Percentiles rank a stretch among this genome's conserved stretches.
phyloP scores from a whole-genome alignment of 2,329 filamentous ascomycete genomes.

The Peltaster fructicola region DNA sequence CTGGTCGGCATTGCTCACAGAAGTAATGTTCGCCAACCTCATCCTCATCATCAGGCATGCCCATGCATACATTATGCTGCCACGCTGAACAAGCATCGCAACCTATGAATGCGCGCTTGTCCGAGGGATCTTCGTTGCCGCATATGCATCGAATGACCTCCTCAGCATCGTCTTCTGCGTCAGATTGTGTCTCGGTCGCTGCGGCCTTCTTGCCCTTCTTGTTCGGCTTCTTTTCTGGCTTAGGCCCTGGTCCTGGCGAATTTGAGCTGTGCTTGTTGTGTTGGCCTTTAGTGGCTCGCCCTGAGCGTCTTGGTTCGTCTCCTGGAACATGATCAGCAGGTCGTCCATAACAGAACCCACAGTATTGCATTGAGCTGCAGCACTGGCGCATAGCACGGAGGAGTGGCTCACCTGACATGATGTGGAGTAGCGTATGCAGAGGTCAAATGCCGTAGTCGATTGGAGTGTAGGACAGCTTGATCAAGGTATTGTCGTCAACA shows the following conservation, averaged over 20 bases:
- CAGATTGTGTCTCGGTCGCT: constrained; percentile 27
- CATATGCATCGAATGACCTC: constrained; percentile 76
- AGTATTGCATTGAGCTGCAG: no score
- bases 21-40: constrained; percentile 72
- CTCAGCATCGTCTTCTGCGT: constrained; percentile 29
- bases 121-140: constrained; percentile 71
- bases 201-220: constrained; percentile 20
- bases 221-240: constrained; percentile 23
- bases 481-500: no score
- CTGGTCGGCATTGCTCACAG: constrained; percentile 76
- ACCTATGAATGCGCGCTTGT: constrained; percentile 82
- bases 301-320: constrained; percentile 83
- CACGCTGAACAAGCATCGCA: constrained; percentile 85
- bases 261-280: constrained; percentile 76
- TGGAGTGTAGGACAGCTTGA: no score
- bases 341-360: no score
- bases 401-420: no score
- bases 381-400: no score
- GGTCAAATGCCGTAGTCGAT: no score
- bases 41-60: constrained; percentile 52
- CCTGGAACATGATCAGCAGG: no score
- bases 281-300: constrained; percentile 90
- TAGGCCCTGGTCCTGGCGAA: constrained; percentile 20
- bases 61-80: constrained; percentile 97
- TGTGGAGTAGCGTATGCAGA: no score